phyloP scores from a whole-genome alignment of 257 asterid species.

The Prunella vulgaris region DNA sequence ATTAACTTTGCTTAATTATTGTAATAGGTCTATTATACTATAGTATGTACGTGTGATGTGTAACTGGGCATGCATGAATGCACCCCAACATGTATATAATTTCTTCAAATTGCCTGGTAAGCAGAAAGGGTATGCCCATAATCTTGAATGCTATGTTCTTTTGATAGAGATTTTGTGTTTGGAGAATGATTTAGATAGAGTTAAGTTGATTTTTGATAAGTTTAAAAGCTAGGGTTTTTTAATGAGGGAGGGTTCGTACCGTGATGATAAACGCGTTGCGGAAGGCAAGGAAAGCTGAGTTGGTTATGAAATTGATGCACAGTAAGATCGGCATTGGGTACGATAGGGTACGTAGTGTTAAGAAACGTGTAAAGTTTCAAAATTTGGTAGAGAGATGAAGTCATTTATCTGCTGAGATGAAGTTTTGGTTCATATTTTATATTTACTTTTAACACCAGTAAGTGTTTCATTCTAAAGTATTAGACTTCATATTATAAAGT shows the following conservation, averaged over 20 bases:
- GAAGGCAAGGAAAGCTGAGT: constrained; percentile 74
- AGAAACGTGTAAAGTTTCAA: constrained; percentile 65
- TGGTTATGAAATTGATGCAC: constrained; percentile 89
- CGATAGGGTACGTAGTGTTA: constrained; percentile 64
- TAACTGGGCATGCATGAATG: no score
- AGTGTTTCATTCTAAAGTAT: no score
- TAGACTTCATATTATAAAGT: no score
- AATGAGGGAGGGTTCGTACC: constrained; percentile 75
- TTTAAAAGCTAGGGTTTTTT: constrained; percentile 43
- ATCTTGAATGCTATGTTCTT: constrained; percentile 65
- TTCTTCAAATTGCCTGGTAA: constrained; percentile 73
- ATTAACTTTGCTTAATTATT: no score
- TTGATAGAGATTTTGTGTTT: constrained; percentile 57
- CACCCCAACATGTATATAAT: no score
- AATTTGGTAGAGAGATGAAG: constrained; percentile 41
- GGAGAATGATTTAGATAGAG: constrained; percentile 43
- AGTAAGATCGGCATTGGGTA: constrained; percentile 94
- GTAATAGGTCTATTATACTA: no score
- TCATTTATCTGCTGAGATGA: background rate
- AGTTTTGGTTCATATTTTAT: no score
- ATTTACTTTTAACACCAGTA: no score
- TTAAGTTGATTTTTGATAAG: constrained; percentile 44
- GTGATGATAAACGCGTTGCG: constrained; percentile 79
- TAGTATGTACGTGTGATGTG: no score
- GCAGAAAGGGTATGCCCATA: constrained; percentile 76